Base-by-base conservation (phyloP, 805 yeast genomes). In the Candida oleophila region DNA sequence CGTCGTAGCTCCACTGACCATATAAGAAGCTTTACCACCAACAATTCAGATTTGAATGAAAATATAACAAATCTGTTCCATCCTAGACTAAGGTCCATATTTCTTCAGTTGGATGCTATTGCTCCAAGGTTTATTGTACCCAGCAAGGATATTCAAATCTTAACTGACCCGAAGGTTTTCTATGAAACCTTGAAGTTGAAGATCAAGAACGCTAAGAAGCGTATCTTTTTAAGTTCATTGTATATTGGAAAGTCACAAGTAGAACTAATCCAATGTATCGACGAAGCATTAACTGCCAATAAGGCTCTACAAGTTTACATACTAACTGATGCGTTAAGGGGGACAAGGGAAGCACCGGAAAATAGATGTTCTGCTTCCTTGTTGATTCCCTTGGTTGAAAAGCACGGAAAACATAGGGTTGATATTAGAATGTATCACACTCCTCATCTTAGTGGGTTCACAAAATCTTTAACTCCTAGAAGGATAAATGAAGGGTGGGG, bases 401-500 rank as follows among this genome's bases (percentile, higher is more conserved):
- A 81, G 49, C 82, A 77, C 59, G 89, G 87, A 8, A 72, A 75
- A 36, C 72, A 69, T 51, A 72, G 96, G 47, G 91, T 92, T 19
- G 88, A 87, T 56, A 69, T 91, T 41, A 71, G 96, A 55, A 77
- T 91, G 74, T 94, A 88, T 65, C 95, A 87, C 56, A 92, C 99
- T 0, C 99, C 99, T 0, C 84, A 85, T 51, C 74, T 88, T 54
- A 69, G 77, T 35, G 96, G 96, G 0, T 59, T 88, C 49, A 77
- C 80, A 47, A 82, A 83, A 58, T 54, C 67, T 7, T 40, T 87
- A 38, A 74, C 89, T 2, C 99, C 99, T 0, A 84, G 78, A 49
- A 76, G 99, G 51, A 74, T 92, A 52, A 90, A 91, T 64, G 99
- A 94, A 68, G 91, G 95, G 3, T 80, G 77, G 68, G 99, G 99